phyloP scores from a whole-genome alignment of 2,329 filamentous ascomycete genomes.

The Stachybotrys echinatus region DNA sequence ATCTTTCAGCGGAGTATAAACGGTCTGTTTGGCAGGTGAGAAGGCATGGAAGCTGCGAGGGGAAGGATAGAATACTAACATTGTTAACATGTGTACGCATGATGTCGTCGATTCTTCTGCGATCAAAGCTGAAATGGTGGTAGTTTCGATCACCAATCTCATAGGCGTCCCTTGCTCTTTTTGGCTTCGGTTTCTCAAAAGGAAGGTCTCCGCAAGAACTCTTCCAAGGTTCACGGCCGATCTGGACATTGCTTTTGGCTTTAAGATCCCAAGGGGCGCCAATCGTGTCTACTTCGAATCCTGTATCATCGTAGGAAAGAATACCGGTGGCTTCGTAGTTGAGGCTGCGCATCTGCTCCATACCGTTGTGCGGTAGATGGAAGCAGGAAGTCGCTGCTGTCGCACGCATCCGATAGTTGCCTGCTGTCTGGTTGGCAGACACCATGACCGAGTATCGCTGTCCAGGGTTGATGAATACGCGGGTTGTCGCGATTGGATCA shows the following conservation, averaged over 20 bases:
- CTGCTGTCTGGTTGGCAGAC: constrained; percentile 29
- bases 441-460: constrained; percentile 45
- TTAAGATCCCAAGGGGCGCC: constrained; percentile 10
- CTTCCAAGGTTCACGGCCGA: constrained; percentile 4
- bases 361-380: constrained; percentile 1
- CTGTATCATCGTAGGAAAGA: constrained; percentile 10
- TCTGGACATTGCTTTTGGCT: not conserved
- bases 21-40: constrained; percentile 6
- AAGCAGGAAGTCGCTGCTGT: constrained; percentile 6
- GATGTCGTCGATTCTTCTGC: not conserved
- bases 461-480: constrained; percentile 40
- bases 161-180: constrained; percentile 9
- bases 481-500: constrained; percentile 34
- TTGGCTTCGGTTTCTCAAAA: constrained; percentile 11
- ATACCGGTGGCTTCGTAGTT: constrained; percentile 9
- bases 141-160: constrained; percentile 9
- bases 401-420: constrained; percentile 13
- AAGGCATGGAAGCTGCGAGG: not conserved
- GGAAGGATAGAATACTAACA: not conserved
- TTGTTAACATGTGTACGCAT: constrained; percentile 7
- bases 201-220: constrained; percentile 10
- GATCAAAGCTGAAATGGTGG: constrained; percentile 5
- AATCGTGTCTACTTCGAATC: constrained; percentile 4
- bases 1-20: constrained; percentile 8
- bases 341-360: constrained; percentile 3